Base-by-base conservation (phyloP, 768 basidiomycete genomes). In the Tephrocybe sp. region DNA sequence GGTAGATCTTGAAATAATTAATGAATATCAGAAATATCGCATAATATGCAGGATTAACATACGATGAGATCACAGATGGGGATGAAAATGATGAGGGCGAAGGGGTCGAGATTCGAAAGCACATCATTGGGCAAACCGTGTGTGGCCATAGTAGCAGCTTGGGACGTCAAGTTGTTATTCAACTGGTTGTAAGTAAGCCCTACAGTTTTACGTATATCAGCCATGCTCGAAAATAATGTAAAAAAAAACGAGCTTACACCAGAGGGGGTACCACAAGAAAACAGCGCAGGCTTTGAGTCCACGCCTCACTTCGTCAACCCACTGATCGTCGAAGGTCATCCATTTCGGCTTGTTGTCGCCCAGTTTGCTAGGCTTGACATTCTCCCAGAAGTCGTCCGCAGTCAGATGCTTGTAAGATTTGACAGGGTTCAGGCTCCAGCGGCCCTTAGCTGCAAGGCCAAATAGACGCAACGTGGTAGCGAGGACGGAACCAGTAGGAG, bases 111-210 rank as follows among this genome's bases (percentile, higher is more conserved):
- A 64, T 90, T 90, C 46, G 86, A 87, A 47, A 90, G 65, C 35
- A 90, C 73, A 56, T 91, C 88, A 56, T 91, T 91, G 11, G 87
- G 87, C 22, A 86, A 43, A 43, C 86, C 85, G 54, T 88, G 71
- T 0, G 83, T 82, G 9, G 62, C 62, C 89, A 91, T 89, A 0
- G 83, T 84, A 1, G 86, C 87, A 12, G 89, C 89, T 65, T 89
- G 87, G 3, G 88, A 88, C 1, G 79, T 82, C 65, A 91, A 58
- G 63, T 90, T 91, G 70, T 85, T 87, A 70, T 84, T 84, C 44
- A 91, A 60, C 60, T 91, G 88, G 62, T 85, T 86, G 65, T 89
- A 89, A 0, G 85, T 78, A 37, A 89, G 77, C 87, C 87, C 84
- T 86, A 34, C 31, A 19, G n/a, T 24, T 32, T 34, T 11, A 21